phyloP scores from a whole-genome alignment of 2,329 filamentous ascomycete genomes.

The Aspergillus novofumigatus region DNA sequence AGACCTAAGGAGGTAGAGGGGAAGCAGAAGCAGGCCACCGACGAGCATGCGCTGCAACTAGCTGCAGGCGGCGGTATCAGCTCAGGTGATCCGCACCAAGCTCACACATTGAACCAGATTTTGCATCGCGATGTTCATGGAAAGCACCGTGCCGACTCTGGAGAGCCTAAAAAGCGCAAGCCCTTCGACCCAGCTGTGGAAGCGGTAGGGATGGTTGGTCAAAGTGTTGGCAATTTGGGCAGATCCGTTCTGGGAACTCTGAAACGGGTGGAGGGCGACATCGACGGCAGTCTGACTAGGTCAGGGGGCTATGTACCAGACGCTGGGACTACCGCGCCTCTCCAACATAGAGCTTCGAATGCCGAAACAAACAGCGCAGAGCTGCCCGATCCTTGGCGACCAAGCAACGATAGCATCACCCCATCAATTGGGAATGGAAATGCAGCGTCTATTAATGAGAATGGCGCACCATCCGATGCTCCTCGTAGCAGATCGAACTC shows the following conservation, averaged over 20 bases:
- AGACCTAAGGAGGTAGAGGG: constrained; percentile 33
- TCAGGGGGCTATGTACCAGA: constrained; percentile 31
- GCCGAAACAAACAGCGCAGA: not conserved
- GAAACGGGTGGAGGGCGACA: constrained; percentile 36
- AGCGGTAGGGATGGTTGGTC: constrained; percentile 50
- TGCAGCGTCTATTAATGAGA: not conserved
- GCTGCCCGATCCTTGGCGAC: not conserved
- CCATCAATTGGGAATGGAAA: not conserved
- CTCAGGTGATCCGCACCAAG: constrained; percentile 56
- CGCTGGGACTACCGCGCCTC: constrained; percentile 6
- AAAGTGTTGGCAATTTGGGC: constrained; percentile 45
- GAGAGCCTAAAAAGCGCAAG: constrained; percentile 19
- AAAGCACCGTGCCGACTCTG: constrained; percentile 11
- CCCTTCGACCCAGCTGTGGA: constrained; percentile 46
- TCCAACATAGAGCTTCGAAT: not conserved
- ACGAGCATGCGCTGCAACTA: constrained; percentile 44
- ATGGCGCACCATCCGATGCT: not conserved
- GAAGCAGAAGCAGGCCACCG: constrained; percentile 48
- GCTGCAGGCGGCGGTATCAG: constrained; percentile 49
- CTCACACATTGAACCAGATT: constrained; percentile 47
- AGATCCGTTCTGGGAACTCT: constrained; percentile 43
- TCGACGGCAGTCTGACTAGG: constrained; percentile 32
- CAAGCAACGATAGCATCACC: not conserved
- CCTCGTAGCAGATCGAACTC: constrained; percentile 1
- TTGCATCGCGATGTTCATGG: constrained; percentile 26